Percentiles rank a stretch among this genome's conserved stretches.
Evolutionary conservation across 1,284 basidiomycete species (phyloP).

Genomic region (Ustilago vetiveriae): DNA sequence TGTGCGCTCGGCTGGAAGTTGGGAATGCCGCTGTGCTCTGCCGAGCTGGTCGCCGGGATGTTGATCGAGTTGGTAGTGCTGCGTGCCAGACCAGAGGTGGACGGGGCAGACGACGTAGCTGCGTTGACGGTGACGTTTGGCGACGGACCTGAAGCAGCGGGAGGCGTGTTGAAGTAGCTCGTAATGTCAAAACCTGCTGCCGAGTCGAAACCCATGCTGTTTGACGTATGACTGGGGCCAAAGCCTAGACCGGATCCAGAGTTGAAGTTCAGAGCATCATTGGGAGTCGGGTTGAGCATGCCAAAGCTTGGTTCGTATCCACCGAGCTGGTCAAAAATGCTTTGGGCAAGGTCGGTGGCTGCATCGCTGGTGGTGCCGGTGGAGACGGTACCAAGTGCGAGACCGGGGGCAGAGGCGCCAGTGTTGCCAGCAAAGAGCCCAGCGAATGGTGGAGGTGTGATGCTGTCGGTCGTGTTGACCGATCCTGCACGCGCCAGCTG

Average conservation of each 20-base stretch:
- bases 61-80: slow-evolving; percentile 38
- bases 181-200: slow-evolving; percentile 44
- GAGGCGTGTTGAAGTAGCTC: slow-evolving; percentile 45
- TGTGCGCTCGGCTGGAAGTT: slow-evolving; percentile 43
- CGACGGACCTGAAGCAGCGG: slow-evolving; percentile 25
- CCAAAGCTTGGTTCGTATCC: slow-evolving; percentile 50
- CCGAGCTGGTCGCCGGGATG: slow-evolving; percentile 30
- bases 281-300: slow-evolving; percentile 50
- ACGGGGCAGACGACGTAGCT: slow-evolving; percentile 10
- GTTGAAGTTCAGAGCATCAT: slow-evolving; percentile 46
- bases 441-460: slow-evolving; percentile 44
- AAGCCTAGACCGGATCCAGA: slow-evolving; percentile 30
- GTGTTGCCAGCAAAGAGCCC: slow-evolving; percentile 23
- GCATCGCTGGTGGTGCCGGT: slow-evolving; percentile 40
- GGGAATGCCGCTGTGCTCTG: slow-evolving; percentile 32
- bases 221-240: slow-evolving; percentile 40
- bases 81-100: slow-evolving; percentile 5
- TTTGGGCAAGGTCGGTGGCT: slow-evolving; percentile 48
- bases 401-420: slow-evolving; percentile 21
- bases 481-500: slow-evolving; percentile 30
- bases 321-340: slow-evolving; percentile 55
- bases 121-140: slow-evolving; percentile 23
- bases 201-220: slow-evolving; percentile 49
- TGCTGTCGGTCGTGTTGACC: slow-evolving; percentile 35
- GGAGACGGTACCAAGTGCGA: slow-evolving; percentile 32